Evolutionary conservation across 2,329 filamentous ascomycete genomes (phyloP), one percentile per base, ranked within the genome.

Genomic region (Fonsecaea nubica): DNA sequence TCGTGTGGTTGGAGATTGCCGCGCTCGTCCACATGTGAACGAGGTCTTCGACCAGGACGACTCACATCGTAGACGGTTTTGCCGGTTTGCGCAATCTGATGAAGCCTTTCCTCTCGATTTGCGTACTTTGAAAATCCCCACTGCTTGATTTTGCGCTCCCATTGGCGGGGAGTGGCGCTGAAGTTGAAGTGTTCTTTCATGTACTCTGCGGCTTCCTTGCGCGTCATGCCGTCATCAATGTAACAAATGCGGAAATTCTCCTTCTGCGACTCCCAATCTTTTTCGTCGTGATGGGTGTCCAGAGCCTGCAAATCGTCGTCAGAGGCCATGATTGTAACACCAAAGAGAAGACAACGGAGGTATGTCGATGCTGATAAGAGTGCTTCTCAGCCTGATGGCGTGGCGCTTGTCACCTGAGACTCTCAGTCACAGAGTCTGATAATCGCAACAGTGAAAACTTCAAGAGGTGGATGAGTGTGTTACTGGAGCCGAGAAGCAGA

Each of bases 81-180:
- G 53, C 71, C 71, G 10, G 68, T 38, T 35, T 66, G 58, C 32
- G 66, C 61, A 52, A 73, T 72, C 38, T 70, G 61, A n/a, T 65
- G 53, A 21, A 73, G 58, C 58, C 71, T 61, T 30, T 70, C 69
- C 10, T 72, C 66, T 32, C 71, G 66, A 61, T 61, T 66, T 5
- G 67, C 66, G 36, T 73, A 73, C 62, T 73, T 73, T 7, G 66
- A 58, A 50, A 73, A 69, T 12, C 62, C 61, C 71, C 71, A 73
- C 50, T 71, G 67, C 61, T 72, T 72, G 63, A 73, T 72, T 48
- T 68, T 72, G 61, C 70, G 70, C 63, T 73, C 70, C 71, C 71
- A 73, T 58, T 73, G 71, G 21, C 71, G 69, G 4, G 64, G 66
- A 32, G 71, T 73, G 15, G 71, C 71, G 30, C 69, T 62, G 42